Evolutionary conservation across 805 yeast genomes (phyloP).

Genomic region (Cephaloascus albidus): DNA sequence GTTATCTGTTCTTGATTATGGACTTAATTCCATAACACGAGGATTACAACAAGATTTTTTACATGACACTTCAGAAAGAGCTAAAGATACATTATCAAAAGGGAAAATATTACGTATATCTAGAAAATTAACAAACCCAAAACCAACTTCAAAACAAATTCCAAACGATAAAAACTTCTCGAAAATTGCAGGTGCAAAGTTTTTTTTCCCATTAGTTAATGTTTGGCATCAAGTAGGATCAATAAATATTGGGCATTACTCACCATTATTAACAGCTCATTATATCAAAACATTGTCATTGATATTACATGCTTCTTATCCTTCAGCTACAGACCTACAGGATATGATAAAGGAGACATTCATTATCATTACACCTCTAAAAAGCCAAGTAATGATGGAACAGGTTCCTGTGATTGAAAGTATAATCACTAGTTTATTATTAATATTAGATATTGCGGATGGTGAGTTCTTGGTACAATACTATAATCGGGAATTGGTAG

Average conservation of each 20-base stretch:
- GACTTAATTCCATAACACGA: conserved; percentile 3
- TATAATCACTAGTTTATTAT: conserved; percentile 23
- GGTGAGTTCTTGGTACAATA: conserved; percentile 13
- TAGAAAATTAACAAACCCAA: conserved; percentile 17
- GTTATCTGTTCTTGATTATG: background rate
- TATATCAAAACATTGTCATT: conserved; percentile 49
- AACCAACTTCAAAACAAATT: conserved; percentile 3
- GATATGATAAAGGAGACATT: conserved; percentile 54
- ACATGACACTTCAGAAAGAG: conserved; percentile 18
- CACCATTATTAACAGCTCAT: conserved; percentile 46
- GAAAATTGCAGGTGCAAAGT: conserved; percentile 28
- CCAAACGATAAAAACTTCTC: conserved; percentile 22
- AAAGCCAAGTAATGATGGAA: conserved; percentile 7
- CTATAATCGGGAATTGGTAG: conserved; percentile 11
- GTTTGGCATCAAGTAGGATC: conserved; percentile 38
- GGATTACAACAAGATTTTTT: conserved; percentile 23
- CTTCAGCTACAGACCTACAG: conserved; percentile 35
- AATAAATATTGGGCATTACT: conserved; percentile 41
- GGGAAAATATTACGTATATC: conserved; percentile 38
- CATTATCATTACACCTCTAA: conserved; percentile 11
- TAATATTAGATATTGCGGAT: conserved; percentile 24
- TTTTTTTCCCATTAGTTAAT: conserved; percentile 47
- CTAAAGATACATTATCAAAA: conserved; percentile 18
- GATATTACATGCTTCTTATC: conserved; percentile 50
- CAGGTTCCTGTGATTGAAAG: conserved; percentile 27